These are phyloP conservation scores for Calonectria montana DNA, from an alignment of 2,329 filamentous ascomycete genomes.

Conservation along the genomic window DNA sequence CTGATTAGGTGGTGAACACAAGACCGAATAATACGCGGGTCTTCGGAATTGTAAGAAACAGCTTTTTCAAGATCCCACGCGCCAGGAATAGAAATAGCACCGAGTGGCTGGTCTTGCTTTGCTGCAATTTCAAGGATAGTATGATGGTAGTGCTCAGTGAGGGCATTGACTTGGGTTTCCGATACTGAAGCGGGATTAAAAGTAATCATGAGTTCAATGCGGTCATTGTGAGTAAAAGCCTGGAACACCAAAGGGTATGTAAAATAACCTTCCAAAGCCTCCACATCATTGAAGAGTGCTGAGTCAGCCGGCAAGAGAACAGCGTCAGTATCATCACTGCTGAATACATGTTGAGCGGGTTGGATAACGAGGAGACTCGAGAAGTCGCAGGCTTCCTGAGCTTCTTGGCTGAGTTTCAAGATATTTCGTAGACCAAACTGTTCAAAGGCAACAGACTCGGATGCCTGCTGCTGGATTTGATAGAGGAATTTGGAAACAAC, in stretches of 20 bases:
- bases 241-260: conserved; percentile 3
- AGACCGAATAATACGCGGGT: background rate
- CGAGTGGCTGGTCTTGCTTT: background rate
- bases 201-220: background rate
- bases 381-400: conserved; percentile 37
- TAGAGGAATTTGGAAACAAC: conserved; percentile 21
- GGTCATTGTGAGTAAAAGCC: background rate
- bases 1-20: conserved; percentile 13
- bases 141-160: background rate
- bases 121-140: background rate
- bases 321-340: background rate
- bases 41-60: background rate
- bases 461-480: conserved; percentile 23
- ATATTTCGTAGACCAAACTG: conserved; percentile 38
- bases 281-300: background rate
- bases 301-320: background rate
- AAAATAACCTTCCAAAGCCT: conserved; percentile 2
- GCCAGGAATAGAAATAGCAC: background rate
- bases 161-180: background rate
- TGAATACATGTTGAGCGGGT: background rate
- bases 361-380: conserved; percentile 46
- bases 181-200: background rate
- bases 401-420: conserved; percentile 19
- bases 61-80: background rate
- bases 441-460: conserved; percentile 32